Conservation (phyloP, 1,284 basidiomycete genomes). For the Wallemia hederae region DNA sequence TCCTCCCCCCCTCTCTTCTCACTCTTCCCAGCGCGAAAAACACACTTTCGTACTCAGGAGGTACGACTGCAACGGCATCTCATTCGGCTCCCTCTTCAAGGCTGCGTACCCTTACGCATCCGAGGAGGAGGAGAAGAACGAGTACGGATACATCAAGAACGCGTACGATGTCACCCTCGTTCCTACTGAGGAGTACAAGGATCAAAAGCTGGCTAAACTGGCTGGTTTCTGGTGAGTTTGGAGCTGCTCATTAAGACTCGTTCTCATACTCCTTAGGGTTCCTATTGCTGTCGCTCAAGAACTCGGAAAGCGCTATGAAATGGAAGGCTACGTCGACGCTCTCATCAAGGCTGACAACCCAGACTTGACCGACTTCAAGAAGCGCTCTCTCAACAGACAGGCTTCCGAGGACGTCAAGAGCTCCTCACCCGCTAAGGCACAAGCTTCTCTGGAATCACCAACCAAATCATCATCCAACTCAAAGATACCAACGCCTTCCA, state of each 20-base stretch:
- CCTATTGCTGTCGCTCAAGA: neutral
- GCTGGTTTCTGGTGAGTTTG: neutral
- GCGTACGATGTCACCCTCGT: neutral
- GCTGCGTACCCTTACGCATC: constrained; percentile 69
- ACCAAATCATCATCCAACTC: neutral
- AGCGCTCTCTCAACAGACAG: neutral
- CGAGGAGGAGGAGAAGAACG: constrained; percentile 47
- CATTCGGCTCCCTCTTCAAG: constrained; percentile 90
- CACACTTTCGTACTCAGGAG: constrained; percentile 87
- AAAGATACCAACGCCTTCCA: neutral
- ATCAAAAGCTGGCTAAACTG: neutral
- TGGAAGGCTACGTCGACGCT: neutral
- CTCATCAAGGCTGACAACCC: neutral
- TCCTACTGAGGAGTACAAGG: neutral
- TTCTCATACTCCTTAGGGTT: neutral
- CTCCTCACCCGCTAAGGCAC: neutral
- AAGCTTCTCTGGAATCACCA: neutral
- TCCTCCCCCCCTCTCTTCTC: no score
- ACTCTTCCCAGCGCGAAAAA: constrained; percentile 2
- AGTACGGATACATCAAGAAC: constrained; percentile 38
- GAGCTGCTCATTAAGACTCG: neutral
- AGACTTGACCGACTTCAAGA: neutral
- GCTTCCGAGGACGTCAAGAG: neutral
- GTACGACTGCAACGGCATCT: constrained; percentile 84
- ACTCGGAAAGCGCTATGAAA: neutral